Evolutionary conservation across 2,329 filamentous ascomycete genomes (phyloP).

Genomic region (Botrytis elliptica): DNA sequence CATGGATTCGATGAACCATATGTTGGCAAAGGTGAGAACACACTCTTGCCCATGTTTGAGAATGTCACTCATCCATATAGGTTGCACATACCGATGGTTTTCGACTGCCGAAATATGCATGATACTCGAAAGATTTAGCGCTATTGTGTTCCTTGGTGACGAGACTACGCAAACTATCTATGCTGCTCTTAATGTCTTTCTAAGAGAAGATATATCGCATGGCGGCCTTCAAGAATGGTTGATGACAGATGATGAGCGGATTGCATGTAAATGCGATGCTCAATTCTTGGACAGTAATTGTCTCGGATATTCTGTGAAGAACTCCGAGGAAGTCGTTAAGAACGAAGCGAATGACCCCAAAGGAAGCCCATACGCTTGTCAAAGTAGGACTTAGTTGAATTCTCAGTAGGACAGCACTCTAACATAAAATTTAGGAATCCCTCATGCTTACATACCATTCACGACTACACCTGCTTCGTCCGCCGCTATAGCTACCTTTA

Average conservation of each 20-base stretch:
- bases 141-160: slow-evolving; percentile 45
- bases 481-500: slow-evolving; percentile 38
- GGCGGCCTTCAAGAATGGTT: slow-evolving; percentile 44
- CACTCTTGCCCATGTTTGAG: neutral
- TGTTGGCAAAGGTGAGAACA: slow-evolving; percentile 30
- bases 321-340: slow-evolving; percentile 28
- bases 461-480: slow-evolving; percentile 38
- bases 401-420: neutral
- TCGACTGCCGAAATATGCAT: slow-evolving; percentile 44
- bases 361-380: slow-evolving; percentile 25
- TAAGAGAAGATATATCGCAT: slow-evolving; percentile 43
- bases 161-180: slow-evolving; percentile 43
- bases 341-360: slow-evolving; percentile 24
- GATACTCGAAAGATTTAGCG: slow-evolving; percentile 45
- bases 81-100: slow-evolving; percentile 47
- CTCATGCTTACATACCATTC: slow-evolving; percentile 42
- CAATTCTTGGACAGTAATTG: slow-evolving; percentile 43
- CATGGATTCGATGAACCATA: slow-evolving; percentile 45
- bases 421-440: slow-evolving; percentile 33
- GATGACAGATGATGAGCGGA: slow-evolving; percentile 39
- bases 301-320: slow-evolving; percentile 32
- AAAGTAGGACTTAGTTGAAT: slow-evolving; percentile 23
- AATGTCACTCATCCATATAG: slow-evolving; percentile 25
- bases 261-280: slow-evolving; percentile 43
- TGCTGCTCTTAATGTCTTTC: slow-evolving; percentile 46